Evolutionary conservation across 495 filamentous ascomycete species (phyloP), one percentile per base, ranked within the genome.

Genomic region (Daldinia caldariorum): DNA sequence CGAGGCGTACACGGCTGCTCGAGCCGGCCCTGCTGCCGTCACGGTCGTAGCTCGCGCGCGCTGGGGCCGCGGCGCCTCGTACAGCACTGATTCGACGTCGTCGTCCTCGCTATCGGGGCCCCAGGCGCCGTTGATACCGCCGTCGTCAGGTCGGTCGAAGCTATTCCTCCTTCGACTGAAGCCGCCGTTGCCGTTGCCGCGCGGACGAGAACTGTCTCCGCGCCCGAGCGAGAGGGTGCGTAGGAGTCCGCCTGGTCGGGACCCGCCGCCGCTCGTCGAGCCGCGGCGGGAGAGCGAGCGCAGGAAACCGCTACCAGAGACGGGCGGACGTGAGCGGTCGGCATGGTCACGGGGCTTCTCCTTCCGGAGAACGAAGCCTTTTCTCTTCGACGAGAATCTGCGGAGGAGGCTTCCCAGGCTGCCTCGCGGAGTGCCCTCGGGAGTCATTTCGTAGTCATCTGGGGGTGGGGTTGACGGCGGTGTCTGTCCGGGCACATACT

Each of bases 401-500:
- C 82, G 80, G 53, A 84, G 58, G 7, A 84, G 62, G 10, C 76
- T 58, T 7, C 74, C 75, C 1, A 63, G 58, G 9, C 77, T 73
- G 3, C 68, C 71, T 0, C 67, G 65, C 3, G 81, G 79, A 0
- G 79, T 69, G 58, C 49, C 70, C 7, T 68, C 61, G 5, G 79
- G 77, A 4, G 78, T 78, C 4, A 74, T 38, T 37, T 82, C 82
- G 59, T 79, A 77, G 10, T 78, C 78, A 0, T 84, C 84, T 3
- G 69, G 66, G 0, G 79, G 79, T 7, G 89, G 89, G 1, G 91
- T 90, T 1, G 83, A 82, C 2, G 87, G 89, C n/a, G 93, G 92
- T 0, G 91, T 94, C 47, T 78, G 74, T 50, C 89, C 92, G 3
- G 93, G 93, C n/a, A 87, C 81, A 74, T 94, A 97, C 72, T 89